These are phyloP conservation scores for Hypericum perforatum DNA, from an alignment of 345 rosid genomes.

Conservation along the genomic window DNA sequence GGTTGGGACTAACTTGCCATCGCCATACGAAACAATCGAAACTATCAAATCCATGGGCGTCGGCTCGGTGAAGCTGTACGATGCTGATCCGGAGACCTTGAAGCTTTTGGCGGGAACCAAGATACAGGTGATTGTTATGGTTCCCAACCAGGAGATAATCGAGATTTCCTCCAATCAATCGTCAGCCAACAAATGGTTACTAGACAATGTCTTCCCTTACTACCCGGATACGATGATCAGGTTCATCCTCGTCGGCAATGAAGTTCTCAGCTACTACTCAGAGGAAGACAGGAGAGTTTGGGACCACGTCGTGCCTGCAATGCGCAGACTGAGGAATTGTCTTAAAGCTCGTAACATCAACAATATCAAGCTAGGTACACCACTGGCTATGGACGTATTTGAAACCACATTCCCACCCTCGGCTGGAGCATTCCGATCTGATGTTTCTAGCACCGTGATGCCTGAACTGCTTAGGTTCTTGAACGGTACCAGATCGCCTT, in stretches of 20 bases:
- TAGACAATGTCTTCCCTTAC: conserved; percentile 34
- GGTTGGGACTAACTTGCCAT: conserved; percentile 48
- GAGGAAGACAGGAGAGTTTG: conserved; percentile 30
- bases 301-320: conserved; percentile 54
- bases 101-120: conserved; percentile 37
- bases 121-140: conserved; percentile 53
- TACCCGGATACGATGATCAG: conserved; percentile 48
- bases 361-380: conserved; percentile 63
- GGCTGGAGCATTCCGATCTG: conserved; percentile 42
- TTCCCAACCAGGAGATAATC: conserved; percentile 46
- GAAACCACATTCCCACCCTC: conserved; percentile 61
- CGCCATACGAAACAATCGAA: conserved; percentile 39
- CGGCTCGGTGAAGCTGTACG: conserved; percentile 47
- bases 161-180: conserved; percentile 31
- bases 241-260: conserved; percentile 58
- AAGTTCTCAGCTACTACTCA: conserved; percentile 47
- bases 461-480: conserved; percentile 50
- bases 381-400: conserved; percentile 61
- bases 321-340: conserved; percentile 40
- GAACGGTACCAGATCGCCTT: conserved; percentile 54
- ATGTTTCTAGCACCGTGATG: conserved; percentile 38
- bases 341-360: conserved; percentile 30
- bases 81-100: conserved; percentile 47
- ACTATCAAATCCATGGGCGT: conserved; percentile 38
- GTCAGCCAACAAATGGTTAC: conserved; percentile 39